Percentiles rank a stretch among this genome's conserved stretches.
phyloP scores from a whole-genome alignment of 192 early-diverging fungal species.

The Coemansia sp. region DNA sequence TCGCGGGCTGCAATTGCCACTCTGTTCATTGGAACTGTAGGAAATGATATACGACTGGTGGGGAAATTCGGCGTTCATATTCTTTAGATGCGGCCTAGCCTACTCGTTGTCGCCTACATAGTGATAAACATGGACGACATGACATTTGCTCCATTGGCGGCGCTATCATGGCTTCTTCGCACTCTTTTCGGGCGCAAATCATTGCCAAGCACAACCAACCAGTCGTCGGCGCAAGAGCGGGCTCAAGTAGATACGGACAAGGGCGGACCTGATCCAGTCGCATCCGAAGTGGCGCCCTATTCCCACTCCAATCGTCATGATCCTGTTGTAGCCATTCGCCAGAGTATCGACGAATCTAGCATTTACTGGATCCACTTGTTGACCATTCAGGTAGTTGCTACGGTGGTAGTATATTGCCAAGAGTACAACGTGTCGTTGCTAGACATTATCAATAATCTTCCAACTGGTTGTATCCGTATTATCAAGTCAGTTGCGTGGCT shows the following conservation, averaged over 20 bases:
- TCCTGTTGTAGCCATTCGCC: not conserved
- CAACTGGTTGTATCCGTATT: not conserved
- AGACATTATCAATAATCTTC: not conserved
- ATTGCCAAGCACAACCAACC: not conserved
- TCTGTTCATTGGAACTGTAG: not conserved
- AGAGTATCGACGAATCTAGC: constrained; percentile 2
- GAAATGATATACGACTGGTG: no score
- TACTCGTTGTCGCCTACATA: not conserved
- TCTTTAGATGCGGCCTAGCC: no score
- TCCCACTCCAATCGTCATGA: not conserved
- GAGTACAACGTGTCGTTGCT: not conserved
- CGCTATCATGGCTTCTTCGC: not conserved
- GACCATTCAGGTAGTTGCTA: not conserved
- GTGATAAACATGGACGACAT: not conserved
- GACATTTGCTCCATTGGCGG: not conserved
- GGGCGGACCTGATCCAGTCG: not conserved
- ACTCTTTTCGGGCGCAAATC: not conserved
- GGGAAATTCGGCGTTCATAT: no score
- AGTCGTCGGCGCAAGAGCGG: not conserved
- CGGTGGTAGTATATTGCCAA: not conserved
- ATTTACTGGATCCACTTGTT: constrained; percentile 8
- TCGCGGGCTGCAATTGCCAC: not conserved
- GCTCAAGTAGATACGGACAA: not conserved
- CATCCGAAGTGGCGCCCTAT: not conserved
- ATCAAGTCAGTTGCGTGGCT: not conserved